A percentile compares a stretch with the other conserved stretches of the same genome.
These are phyloP conservation scores for Phialophora verrucosa DNA, from an alignment of 2,329 filamentous ascomycete genomes.

Conservation along the genomic window DNA sequence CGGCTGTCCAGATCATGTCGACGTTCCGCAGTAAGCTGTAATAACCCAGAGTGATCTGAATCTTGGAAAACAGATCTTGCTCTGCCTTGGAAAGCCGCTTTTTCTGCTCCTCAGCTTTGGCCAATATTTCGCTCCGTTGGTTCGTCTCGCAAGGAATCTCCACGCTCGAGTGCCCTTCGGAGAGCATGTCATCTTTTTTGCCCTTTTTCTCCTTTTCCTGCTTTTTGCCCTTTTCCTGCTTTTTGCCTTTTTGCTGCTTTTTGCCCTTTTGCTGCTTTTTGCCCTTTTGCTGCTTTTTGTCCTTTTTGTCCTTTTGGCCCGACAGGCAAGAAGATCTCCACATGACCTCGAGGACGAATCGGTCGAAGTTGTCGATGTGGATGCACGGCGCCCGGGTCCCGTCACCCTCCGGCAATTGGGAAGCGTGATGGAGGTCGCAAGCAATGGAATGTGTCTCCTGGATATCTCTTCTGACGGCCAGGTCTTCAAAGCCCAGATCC, in stretches of 20 bases:
- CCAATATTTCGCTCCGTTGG: background rate
- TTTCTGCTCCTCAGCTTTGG: background rate
- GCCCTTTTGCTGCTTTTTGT: too few species aligned
- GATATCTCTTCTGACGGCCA: slow-evolving; percentile 2
- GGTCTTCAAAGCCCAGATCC: slow-evolving; percentile 1
- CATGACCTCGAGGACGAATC: slow-evolving; percentile 1
- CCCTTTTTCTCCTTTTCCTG: too few species aligned
- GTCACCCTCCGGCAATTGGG: background rate
- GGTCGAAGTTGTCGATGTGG: background rate
- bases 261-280: too few species aligned
- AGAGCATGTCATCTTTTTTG: background rate
- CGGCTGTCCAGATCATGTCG: slow-evolving; percentile 1
- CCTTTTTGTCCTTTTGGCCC: too few species aligned
- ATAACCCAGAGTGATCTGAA: background rate
- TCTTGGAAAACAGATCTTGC: background rate
- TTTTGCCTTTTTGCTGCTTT: too few species aligned
- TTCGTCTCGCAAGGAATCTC: background rate
- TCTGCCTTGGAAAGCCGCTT: background rate
- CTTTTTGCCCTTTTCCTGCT: too few species aligned
- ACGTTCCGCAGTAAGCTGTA: slow-evolving; percentile 6
- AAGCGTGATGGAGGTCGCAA: background rate
- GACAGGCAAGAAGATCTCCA: background rate
- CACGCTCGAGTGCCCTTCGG: background rate
- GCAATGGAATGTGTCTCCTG: background rate
- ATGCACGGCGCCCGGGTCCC: background rate